phyloP scores from a whole-genome alignment of 2,329 filamentous ascomycete species.

The Rosellinia necatrix region DNA sequence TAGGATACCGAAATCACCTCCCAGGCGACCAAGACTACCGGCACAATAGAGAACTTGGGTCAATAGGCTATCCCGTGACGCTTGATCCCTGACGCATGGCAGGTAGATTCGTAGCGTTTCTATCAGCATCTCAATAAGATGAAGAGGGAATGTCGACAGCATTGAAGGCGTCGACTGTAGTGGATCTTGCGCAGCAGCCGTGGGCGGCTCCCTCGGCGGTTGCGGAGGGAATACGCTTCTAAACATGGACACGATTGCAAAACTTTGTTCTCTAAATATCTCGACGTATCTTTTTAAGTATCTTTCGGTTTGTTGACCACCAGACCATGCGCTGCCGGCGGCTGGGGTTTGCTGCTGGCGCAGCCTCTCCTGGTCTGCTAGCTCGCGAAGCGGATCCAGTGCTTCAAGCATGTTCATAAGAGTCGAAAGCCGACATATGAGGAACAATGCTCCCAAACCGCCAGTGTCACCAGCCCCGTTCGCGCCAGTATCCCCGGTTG shows the following conservation, averaged over 20 bases:
- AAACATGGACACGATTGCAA: slow-evolving; percentile 93
- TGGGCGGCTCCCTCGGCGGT: slow-evolving; percentile 24
- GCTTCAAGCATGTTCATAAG: slow-evolving; percentile 80
- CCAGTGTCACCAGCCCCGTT: slow-evolving; percentile 60
- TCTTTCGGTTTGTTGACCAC: slow-evolving; percentile 89
- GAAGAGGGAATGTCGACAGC: slow-evolving; percentile 80
- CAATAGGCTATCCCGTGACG: slow-evolving; percentile 81
- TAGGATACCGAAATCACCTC: slow-evolving; percentile 90
- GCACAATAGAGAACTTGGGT: slow-evolving; percentile 95
- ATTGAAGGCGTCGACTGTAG: slow-evolving; percentile 72
- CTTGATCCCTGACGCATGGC: slow-evolving; percentile 78
- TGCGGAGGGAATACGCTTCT: slow-evolving; percentile 77
- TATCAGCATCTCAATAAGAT: slow-evolving; percentile 80
- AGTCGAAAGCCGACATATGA: slow-evolving; percentile 83
- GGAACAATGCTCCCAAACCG: slow-evolving; percentile 79
- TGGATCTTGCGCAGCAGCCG: slow-evolving; percentile 42
- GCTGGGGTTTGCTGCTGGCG: slow-evolving; percentile 50
- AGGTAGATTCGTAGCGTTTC: slow-evolving; percentile 77
- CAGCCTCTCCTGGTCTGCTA: slow-evolving; percentile 82
- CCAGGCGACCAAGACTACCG: slow-evolving; percentile 84
- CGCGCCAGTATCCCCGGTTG: slow-evolving; percentile 23
- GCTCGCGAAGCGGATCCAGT: slow-evolving; percentile 79
- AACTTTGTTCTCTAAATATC: slow-evolving; percentile 96
- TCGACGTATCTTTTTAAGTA: slow-evolving; percentile 96
- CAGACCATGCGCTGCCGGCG: slow-evolving; percentile 57